Evolutionary conservation across 2,329 filamentous ascomycete genomes (phyloP).

Genomic region (Phialocephala sp.): DNA sequence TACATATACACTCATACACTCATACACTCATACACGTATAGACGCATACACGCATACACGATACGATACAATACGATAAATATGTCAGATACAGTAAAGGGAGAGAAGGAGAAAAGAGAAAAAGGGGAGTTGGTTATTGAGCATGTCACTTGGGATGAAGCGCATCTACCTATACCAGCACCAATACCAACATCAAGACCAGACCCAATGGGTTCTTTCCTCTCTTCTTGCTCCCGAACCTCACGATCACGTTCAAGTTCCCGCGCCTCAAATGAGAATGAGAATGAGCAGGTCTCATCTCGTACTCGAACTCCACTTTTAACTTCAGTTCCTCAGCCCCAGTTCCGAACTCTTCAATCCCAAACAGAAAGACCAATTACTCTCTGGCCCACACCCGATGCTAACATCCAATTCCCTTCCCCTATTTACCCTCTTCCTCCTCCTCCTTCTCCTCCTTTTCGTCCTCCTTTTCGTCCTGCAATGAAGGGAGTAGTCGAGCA

Average conservation of each 20-base stretch:
- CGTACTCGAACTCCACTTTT: not conserved
- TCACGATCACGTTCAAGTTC: not conserved
- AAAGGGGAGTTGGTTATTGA: conserved; percentile 29
- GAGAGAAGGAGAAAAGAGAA: conserved; percentile 9
- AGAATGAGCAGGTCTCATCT: not conserved
- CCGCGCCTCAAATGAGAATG: not conserved
- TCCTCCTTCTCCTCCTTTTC: too few relatives aligned
- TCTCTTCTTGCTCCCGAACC: too few relatives aligned
- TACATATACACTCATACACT: too few relatives aligned
- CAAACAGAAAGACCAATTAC: not conserved
- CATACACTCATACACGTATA: not conserved
- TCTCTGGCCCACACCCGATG: not conserved
- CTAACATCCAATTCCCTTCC: not conserved
- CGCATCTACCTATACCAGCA: not conserved
- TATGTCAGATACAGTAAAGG: conserved; percentile 6
- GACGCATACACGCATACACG: too few relatives aligned
- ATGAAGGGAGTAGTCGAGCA: too few relatives aligned
- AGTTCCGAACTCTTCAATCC: not conserved
- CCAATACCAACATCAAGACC: not conserved
- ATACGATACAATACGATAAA: too few relatives aligned
- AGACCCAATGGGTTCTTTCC: not conserved
- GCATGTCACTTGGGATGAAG: conserved; percentile 24
- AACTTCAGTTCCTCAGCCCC: too few relatives aligned
- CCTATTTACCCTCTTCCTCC: too few relatives aligned
- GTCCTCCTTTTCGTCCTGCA: too few relatives aligned